Base-by-base conservation (phyloP, 2,329 filamentous ascomycete genomes). In the Fusarium multiceps region DNA sequence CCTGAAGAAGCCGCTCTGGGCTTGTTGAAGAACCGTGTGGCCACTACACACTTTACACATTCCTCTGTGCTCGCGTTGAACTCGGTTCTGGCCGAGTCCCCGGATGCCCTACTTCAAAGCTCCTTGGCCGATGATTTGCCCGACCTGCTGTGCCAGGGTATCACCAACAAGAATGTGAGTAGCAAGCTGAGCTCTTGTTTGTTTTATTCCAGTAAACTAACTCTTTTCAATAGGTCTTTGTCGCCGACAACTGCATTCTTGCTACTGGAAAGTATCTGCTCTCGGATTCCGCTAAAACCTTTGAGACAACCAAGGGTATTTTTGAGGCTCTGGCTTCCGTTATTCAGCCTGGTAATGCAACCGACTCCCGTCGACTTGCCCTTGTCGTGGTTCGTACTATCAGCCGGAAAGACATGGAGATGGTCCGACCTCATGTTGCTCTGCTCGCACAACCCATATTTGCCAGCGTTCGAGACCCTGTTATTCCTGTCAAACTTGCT, bases 401-500 rank as follows among this genome's bases (percentile, higher is more conserved):
- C 42, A 91, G 91, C 65, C 90, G 96, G 59, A 86, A 90, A 46
- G 89, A 96, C 77, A 90, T 92, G 76, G 93, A 96, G 54, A 83
- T 96, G 75, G 88, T 95, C 40, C 89, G 93, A 28, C 93, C 94
- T 16, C 94, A 98, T 78, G 85, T 98, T 49, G 82, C 89, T 12
- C 82, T 93, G 4, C 87, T 99, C n/a, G 91, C 93, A 3, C 90
- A 91, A 2, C 90, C 94, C 3, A 87, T 98, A 46, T 99, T 99
- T 79, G 90, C 92, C 43, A 92, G 92, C 55, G 96, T 99, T 28
- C 90, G 97, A 62, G 96, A 99, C 79, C 86, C 90, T 12, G 90
- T 98, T 8, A 98, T 99, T 68, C 97, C 97, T 1, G 91, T 99
- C 77, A 99, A 99, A 81, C 86, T 99, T 28, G 92, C 95, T 0